Conservation (phyloP, 1,139 yeast genomes). For the Blastobotrys illinoisensis region DNA sequence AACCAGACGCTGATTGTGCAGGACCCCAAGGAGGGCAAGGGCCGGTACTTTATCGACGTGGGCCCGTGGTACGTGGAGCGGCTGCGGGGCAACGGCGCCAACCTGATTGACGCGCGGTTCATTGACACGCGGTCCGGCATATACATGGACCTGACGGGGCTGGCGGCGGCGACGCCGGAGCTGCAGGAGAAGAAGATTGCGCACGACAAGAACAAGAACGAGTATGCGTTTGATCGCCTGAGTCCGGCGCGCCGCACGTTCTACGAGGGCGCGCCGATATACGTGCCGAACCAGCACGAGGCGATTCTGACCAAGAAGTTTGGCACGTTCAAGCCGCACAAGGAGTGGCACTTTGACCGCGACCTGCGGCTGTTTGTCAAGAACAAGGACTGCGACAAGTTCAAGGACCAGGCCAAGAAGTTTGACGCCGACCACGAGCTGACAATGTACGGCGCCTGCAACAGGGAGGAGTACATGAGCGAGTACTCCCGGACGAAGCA, state of each 20-base stretch:
- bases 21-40: slow-evolving; percentile 58
- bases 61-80: slow-evolving; percentile 35
- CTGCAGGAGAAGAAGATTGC: slow-evolving; percentile 21
- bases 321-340: slow-evolving; percentile 16
- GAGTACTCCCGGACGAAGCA: slow-evolving; percentile 20
- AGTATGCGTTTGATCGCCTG: slow-evolving; percentile 45
- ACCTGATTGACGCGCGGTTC: slow-evolving; percentile 78
- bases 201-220: slow-evolving; percentile 44
- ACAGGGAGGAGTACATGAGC: slow-evolving; percentile 19
- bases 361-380: slow-evolving; percentile 23
- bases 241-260: slow-evolving; percentile 50
- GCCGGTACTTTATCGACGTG: slow-evolving; percentile 46
- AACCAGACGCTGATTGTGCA: slow-evolving; percentile 56
- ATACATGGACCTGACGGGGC: slow-evolving; percentile 53
- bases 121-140: slow-evolving; percentile 71
- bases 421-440: slow-evolving; percentile 15
- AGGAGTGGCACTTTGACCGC: slow-evolving; percentile 17
- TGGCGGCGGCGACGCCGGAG: slow-evolving; percentile 26
- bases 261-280: slow-evolving; percentile 54
- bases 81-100: slow-evolving; percentile 43
- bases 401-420: slow-evolving; percentile 14
- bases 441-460: slow-evolving; percentile 28
- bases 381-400: slow-evolving; percentile 19
- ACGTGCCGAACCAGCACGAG: slow-evolving; percentile 49
- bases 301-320: slow-evolving; percentile 38